Percentiles rank a stretch among this genome's conserved stretches.
Conservation (phyloP, 352 stramenopile species). For the Phytophthora constricta region DNA sequence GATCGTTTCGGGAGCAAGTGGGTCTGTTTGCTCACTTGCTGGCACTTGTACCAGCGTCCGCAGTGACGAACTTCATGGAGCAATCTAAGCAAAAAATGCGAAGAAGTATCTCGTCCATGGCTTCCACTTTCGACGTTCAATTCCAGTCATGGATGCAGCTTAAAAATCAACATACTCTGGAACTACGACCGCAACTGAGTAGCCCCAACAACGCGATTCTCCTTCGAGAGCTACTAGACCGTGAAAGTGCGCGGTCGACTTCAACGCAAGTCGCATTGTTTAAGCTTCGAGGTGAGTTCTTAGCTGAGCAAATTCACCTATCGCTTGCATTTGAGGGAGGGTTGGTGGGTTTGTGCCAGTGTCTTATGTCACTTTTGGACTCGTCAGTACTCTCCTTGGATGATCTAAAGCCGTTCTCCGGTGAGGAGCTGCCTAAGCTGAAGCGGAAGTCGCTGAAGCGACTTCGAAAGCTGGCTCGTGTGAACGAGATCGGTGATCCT, state of each 20-base stretch:
- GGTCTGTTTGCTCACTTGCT: constrained; percentile 66
- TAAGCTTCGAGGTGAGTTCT: constrained; percentile 36
- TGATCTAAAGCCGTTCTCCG: constrained; percentile 57
- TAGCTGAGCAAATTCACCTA: constrained; percentile 36
- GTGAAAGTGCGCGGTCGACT: constrained; percentile 53
- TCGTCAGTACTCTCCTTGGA: constrained; percentile 65
- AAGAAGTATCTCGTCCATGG: constrained; percentile 15
- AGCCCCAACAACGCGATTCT: constrained; percentile 68
- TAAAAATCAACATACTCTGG: constrained; percentile 55
- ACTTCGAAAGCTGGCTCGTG: constrained; percentile 63
- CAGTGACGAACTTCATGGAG: constrained; percentile 46
- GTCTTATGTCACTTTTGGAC: constrained; percentile 60
- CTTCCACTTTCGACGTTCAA: constrained; percentile 38
- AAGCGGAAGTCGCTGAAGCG: constrained; percentile 81
- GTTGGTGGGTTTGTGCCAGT: constrained; percentile 51
- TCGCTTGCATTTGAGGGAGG: constrained; percentile 58
- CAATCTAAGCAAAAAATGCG: constrained; percentile 33
- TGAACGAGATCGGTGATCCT: constrained; percentile 60
- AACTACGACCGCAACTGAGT: constrained; percentile 76
- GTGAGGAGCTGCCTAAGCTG: constrained; percentile 49
- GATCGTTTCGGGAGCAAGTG: constrained; percentile 65
- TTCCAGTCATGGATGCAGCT: constrained; percentile 49
- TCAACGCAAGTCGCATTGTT: constrained; percentile 40
- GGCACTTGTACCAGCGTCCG: constrained; percentile 50
- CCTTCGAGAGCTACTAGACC: constrained; percentile 59